Evolutionary conservation across 1,284 basidiomycete genomes (phyloP).

Genomic region (Agaricales sp.): DNA sequence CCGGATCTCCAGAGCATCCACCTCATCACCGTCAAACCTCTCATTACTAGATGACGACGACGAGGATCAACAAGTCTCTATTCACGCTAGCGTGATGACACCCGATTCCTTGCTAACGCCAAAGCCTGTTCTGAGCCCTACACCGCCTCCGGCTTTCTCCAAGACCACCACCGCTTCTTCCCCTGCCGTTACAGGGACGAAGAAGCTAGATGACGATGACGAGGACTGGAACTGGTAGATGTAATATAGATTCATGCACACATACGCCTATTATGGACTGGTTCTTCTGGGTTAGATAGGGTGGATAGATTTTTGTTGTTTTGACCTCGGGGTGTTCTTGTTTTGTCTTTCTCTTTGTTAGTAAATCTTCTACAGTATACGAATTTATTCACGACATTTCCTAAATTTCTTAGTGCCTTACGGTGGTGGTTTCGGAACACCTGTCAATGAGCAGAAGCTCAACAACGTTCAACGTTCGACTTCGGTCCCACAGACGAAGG

Average conservation of each 20-base stretch:
- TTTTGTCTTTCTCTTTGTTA: too few relatives aligned
- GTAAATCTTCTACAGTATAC: too few relatives aligned
- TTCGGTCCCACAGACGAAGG: too few relatives aligned
- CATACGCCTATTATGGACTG: not conserved
- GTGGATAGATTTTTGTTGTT: not conserved
- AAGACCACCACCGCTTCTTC: slow-evolving; percentile 3
- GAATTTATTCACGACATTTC: too few relatives aligned
- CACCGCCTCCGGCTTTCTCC: slow-evolving; percentile 6
- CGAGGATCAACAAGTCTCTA: slow-evolving; percentile 19
- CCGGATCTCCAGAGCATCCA: not conserved
- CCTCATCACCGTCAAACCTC: slow-evolving; percentile 16
- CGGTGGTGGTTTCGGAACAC: too few relatives aligned
- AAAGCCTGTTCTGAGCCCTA: slow-evolving; percentile 7
- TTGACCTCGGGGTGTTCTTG: too few relatives aligned
- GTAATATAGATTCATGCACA: not conserved
- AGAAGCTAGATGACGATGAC: slow-evolving; percentile 27
- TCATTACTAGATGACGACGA: slow-evolving; percentile 29
- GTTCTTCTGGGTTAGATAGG: not conserved
- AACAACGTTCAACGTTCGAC: too few relatives aligned
- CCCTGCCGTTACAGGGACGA: slow-evolving; percentile 6
- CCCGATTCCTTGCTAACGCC: slow-evolving; percentile 7
- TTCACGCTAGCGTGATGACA: slow-evolving; percentile 18
- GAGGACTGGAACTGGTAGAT: slow-evolving; percentile 57
- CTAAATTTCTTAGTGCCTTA: too few relatives aligned
- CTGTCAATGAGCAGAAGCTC: too few relatives aligned